Evolutionary conservation across 768 basidiomycete genomes (phyloP), one percentile per base, ranked within the genome.

Genomic region (Hericium coralloides): DNA sequence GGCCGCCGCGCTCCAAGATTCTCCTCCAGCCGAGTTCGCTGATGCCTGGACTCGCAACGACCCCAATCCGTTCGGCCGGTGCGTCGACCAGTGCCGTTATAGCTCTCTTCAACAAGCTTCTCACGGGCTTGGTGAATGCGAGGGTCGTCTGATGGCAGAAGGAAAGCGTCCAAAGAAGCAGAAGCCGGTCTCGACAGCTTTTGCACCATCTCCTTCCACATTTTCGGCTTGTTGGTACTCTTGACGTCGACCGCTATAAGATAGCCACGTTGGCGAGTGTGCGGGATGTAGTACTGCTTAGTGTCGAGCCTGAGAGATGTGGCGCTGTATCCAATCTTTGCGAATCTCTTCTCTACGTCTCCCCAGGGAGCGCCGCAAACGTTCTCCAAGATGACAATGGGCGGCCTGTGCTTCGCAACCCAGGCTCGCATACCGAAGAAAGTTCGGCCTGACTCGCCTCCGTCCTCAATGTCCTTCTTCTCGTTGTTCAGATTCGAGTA

Each of bases 401-500:
- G 87, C 0, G 95, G 94, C 20, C 87, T 81, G 69, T 95, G 90
- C 39, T 84, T 86, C 52, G 76, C 79, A 47, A 97, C 88, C 91
- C 92, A 98, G 31, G 81, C 80, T 79, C 95, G 83, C 95, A 98
- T 98, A 9, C 95, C 95, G 45, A 85, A 81, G 69, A 97, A 98
- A 0, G 95, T 98, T 38, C 89, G 79, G 7, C 95, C 93, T 14
- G 93, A 95, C 70, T 98, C 95, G 49, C 95, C 95, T 57, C 88
- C 85, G 6, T 79, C 92, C 49, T 92, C 84, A 31, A 98, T 90
- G 37, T 83, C 86, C 68, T 98, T 92, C 68, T 92, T 92, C 66
- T 90, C 81, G 63, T 88, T 93, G 69, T 98, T 98, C 57, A 98
- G 79, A 65, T 87, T 92, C n/a, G 95, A 97, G 63, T 95, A 97